phyloP scores from a whole-genome alignment of 1,284 basidiomycete species.

The Ceratobasidium papillatum region DNA sequence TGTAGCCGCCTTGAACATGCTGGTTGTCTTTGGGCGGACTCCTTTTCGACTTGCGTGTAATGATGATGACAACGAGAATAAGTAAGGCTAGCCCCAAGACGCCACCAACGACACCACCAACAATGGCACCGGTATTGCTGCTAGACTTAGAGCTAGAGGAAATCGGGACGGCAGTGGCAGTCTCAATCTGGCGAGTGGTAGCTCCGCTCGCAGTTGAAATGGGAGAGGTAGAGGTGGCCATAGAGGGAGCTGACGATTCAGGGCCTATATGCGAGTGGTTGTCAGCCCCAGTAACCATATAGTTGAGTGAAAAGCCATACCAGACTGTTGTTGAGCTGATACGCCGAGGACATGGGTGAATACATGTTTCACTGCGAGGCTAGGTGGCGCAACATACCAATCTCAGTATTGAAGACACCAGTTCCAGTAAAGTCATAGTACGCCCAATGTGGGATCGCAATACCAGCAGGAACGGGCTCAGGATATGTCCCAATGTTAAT shows the following conservation, averaged over 20 bases:
- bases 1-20: neutral
- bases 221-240: constrained; percentile 1
- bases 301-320: neutral
- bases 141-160: neutral
- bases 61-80: constrained; percentile 43
- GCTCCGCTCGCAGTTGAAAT: neutral
- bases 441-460: constrained; percentile 41
- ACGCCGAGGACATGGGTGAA: neutral
- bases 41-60: constrained; percentile 36
- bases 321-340: constrained; percentile 23
- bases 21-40: neutral
- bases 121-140: constrained; percentile 47
- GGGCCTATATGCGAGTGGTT: constrained; percentile 13
- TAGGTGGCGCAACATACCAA: neutral
- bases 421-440: constrained; percentile 25
- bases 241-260: constrained; percentile 11
- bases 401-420: constrained; percentile 36
- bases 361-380: neutral
- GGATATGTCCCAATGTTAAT: constrained; percentile 36
- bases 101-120: constrained; percentile 49
- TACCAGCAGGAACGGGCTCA: constrained; percentile 19
- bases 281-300: neutral
- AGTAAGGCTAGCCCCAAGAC: constrained; percentile 45
- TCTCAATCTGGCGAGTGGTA: neutral
- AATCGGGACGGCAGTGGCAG: neutral